Evolutionary conservation across 1,284 basidiomycete species (phyloP).

Genomic region (Ganoderma resinaceum): DNA sequence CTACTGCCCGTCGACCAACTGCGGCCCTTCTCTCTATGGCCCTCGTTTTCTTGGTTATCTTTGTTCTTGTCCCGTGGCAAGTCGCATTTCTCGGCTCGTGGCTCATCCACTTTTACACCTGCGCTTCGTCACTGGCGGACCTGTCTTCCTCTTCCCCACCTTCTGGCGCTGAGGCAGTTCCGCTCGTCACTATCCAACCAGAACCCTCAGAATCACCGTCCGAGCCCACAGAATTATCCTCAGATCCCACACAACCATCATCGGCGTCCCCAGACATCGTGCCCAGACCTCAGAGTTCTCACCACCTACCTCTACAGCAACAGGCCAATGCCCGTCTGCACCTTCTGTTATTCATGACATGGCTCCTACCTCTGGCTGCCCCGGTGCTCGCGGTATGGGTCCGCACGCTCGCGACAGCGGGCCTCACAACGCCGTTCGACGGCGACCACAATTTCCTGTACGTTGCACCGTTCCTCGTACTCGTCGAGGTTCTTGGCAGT

Average conservation of each 20-base stretch:
- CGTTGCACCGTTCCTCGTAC: constrained; percentile 68
- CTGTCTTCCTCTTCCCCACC: constrained; percentile 13
- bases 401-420: constrained; percentile 80
- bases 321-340: constrained; percentile 61
- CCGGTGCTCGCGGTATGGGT: constrained; percentile 91
- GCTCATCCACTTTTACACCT: constrained; percentile 76
- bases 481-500: constrained; percentile 58
- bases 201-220: not conserved
- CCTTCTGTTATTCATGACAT: constrained; percentile 80
- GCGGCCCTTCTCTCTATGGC: constrained; percentile 65
- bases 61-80: constrained; percentile 87
- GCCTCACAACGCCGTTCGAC: constrained; percentile 74
- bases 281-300: not conserved
- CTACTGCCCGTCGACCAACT: constrained; percentile 44
- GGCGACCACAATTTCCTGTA: constrained; percentile 80
- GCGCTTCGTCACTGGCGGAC: constrained; percentile 45
- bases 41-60: constrained; percentile 70
- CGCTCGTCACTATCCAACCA: constrained; percentile 26
- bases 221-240: not conserved
- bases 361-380: constrained; percentile 82
- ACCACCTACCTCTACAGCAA: constrained; percentile 4
- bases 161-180: constrained; percentile 15
- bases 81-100: constrained; percentile 87
- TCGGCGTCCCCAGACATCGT: not conserved
- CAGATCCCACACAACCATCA: not conserved